A percentile compares a stretch with the other conserved stretches of the same genome.
Evolutionary conservation across 2,329 filamentous ascomycete species (phyloP).

Genomic region (Pseudocercospora vitis): DNA sequence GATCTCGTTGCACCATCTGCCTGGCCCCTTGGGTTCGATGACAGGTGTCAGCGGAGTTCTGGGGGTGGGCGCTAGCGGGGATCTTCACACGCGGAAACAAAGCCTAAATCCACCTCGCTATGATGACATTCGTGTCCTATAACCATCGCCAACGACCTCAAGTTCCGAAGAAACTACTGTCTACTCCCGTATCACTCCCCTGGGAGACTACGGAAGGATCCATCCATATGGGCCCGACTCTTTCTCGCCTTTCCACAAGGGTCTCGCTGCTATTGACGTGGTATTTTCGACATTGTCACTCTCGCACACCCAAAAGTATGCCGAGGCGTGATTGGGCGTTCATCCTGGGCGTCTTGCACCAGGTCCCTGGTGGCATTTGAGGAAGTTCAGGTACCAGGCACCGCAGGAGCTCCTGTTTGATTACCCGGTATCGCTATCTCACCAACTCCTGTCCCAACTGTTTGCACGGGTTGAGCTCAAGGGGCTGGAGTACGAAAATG

Average conservation of each 20-base stretch:
- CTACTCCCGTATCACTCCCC: neutral
- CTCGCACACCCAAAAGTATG: neutral
- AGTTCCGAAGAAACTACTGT: neutral
- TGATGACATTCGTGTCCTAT: neutral
- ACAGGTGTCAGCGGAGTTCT: too few species aligned
- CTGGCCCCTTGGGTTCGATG: too few species aligned
- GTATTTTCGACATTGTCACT: too few species aligned
- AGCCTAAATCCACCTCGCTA: conserved; percentile 1
- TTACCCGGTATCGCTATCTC: neutral
- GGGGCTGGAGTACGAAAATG: neutral
- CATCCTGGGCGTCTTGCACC: neutral
- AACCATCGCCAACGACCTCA: neutral
- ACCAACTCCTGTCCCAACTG: neutral
- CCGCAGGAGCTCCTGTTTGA: neutral
- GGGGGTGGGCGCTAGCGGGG: neutral
- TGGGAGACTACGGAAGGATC: neutral
- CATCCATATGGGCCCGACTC: neutral
- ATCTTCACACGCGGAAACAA: neutral
- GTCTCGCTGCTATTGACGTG: too few species aligned
- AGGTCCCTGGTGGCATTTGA: too few species aligned
- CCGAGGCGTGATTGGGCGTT: neutral
- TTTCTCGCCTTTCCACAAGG: too few species aligned
- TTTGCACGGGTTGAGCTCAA: neutral
- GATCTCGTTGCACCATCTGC: too few species aligned
- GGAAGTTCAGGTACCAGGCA: conserved; percentile 5